Evolutionary conservation across 805 yeast species (phyloP), one percentile per base, ranked within the genome.

Genomic region (Metschnikowia drakensbergensis): DNA sequence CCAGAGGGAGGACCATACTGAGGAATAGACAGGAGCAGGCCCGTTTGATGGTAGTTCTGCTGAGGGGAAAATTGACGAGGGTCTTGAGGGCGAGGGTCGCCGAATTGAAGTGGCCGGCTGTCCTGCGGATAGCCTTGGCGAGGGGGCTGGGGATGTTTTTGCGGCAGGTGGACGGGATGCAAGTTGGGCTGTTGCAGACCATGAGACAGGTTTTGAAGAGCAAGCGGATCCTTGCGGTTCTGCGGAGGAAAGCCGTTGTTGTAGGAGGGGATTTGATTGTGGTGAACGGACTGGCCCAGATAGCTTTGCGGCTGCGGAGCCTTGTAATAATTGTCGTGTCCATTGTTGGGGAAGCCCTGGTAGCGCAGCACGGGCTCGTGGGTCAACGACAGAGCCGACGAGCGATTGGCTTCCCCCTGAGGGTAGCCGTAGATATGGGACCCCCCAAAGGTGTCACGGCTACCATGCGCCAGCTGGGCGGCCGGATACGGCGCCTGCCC

Each of bases 371-470:
- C 30, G 7, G 45, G 38, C 25, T 34, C 45, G 17, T 32, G 45
- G 23, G 32, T 42, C 39, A 42, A 42, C 39, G 46, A 42, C 38
- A 42, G 46, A 36, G 46, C 39, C 17, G 33, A 40, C n/a, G 43
- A 40, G 28, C 29, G 28, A n/a, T 31, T 37, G 7, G 30, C 23
- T 1, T 27, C 41, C 7, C 30, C 11, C 6, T 25, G 28, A 13
- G 35, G 23, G 46, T 43, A 23, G 26, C 46, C 41, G 17, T 29
- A 43, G 1, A 25, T 9, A 1, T 6, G 31, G 6, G 40, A 29
- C 11, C 28, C 27, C 11, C 22, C 34, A 10, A 37, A 13, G 22
- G 29, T 28, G 6, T 28, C 26, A 31, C 11, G 29, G 30, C 25
- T 7, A 5, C 17, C 29, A 10, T 23, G 41, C 5, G 8, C 29